Percentiles rank a stretch among this genome's conserved stretches.
These are phyloP conservation scores for Diphasiastrum complanatum DNA, from an alignment of 83 land plant species.

Conservation along the genomic window DNA sequence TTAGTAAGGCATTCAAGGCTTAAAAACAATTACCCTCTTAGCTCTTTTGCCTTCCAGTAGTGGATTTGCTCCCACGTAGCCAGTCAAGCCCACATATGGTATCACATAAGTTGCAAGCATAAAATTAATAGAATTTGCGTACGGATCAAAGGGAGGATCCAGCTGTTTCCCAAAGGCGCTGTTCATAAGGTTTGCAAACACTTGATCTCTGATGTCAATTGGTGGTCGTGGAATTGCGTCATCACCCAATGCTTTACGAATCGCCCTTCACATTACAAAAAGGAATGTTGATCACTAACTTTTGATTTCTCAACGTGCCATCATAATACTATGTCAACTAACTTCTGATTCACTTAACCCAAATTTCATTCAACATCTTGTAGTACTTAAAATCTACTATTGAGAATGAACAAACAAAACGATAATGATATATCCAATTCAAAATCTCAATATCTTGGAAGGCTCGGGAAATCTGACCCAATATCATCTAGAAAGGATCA, in stretches of 20 bases:
- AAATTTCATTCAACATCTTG: no score
- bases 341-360: no score
- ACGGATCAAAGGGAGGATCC: conserved; percentile 54
- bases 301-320: not conserved
- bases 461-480: no score
- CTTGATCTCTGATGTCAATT: conserved; percentile 36
- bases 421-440: no score
- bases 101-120: conserved; percentile 48
- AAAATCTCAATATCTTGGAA: not conserved
- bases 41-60: conserved; percentile 13
- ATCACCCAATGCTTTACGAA: conserved; percentile 24
- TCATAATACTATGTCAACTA: no score
- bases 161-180: conserved; percentile 38
- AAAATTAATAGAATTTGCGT: conserved; percentile 44
- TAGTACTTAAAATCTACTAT: no score
- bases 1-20: not conserved
- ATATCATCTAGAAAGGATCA: no score
- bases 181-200: conserved; percentile 36
- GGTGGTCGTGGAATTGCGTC: conserved; percentile 44
- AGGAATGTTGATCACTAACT: not conserved
- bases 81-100: conserved; percentile 63
- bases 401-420: no score
- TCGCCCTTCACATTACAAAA: conserved; percentile 16
- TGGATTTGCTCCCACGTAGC: conserved; percentile 57
- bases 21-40: conserved; percentile 26